Percentiles rank a stretch among this genome's conserved stretches.
These are phyloP conservation scores for Candida silvicultrix DNA, from an alignment of 805 yeast genomes.

Conservation along the genomic window DNA sequence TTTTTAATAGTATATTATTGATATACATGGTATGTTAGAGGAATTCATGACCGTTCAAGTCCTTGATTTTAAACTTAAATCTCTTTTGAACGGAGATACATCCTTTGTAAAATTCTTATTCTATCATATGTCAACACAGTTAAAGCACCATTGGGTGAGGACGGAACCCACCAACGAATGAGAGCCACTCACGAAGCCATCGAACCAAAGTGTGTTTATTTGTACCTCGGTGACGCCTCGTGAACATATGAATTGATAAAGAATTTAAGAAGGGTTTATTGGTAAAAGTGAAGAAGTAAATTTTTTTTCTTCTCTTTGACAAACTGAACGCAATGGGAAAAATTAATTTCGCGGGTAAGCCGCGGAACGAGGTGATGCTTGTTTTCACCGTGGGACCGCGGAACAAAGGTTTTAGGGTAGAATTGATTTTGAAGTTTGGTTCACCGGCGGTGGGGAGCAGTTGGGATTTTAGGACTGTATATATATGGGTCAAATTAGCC, in stretches of 20 bases:
- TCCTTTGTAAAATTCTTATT: slow-evolving; percentile 4
- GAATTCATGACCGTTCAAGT: slow-evolving; percentile 16
- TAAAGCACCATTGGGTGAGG: neutral
- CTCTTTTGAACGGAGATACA: slow-evolving; percentile 13
- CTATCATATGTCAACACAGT: slow-evolving; percentile 6
- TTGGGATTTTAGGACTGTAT: no score
- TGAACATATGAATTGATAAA: neutral
- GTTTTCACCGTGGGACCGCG: no score
- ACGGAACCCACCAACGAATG: neutral
- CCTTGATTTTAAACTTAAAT: slow-evolving; percentile 2
- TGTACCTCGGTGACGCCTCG: neutral
- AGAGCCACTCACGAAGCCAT: neutral
- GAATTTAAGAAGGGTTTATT: neutral
- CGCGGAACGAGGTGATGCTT: no score
- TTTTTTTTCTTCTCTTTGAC: no score
- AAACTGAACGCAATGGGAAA: no score
- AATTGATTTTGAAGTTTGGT: no score
- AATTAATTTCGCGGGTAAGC: no score
- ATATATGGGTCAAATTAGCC: no score
- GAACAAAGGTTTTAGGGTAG: no score
- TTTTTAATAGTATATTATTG: no score
- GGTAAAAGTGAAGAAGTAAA: neutral
- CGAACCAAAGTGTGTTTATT: neutral
- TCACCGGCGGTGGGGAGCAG: no score
- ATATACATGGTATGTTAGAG: no score